Evolutionary conservation across 306 rosid species (phyloP).

Genomic region (apple (Malus domestica)): DNA sequence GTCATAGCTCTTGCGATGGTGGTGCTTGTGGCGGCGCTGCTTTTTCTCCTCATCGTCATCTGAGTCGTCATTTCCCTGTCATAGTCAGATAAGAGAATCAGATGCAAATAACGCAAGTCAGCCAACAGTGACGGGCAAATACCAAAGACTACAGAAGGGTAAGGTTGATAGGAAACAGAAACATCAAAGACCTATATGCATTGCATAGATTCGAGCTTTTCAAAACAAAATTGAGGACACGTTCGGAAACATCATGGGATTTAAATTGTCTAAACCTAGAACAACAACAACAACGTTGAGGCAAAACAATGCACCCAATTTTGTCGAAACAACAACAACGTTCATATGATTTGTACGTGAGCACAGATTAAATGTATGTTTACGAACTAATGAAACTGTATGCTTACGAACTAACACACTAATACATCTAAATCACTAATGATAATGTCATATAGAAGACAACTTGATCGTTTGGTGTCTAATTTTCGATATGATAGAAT

Average conservation of each 20-base stretch:
- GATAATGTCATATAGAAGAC: background rate
- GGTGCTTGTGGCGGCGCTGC: constrained; percentile 49
- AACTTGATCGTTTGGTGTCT: too few species aligned
- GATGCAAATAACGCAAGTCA: background rate
- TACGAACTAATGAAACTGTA: background rate
- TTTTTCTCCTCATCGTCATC: constrained; percentile 58
- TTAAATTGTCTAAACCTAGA: background rate
- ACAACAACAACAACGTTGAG: background rate
- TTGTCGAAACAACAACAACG: too few species aligned
- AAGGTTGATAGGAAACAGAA: background rate
- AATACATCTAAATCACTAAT: background rate
- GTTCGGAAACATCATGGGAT: background rate
- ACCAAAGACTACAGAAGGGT: background rate
- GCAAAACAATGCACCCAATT: background rate
- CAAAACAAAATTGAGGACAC: background rate
- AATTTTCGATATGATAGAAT: too few species aligned
- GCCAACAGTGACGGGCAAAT: background rate
- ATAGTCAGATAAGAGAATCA: constrained; percentile 2
- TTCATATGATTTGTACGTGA: too few species aligned
- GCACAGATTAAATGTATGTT: background rate
- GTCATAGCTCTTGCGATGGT: constrained; percentile 50
- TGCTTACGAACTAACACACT: background rate
- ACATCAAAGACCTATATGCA: background rate
- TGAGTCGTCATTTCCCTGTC: constrained; percentile 45
- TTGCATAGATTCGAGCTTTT: background rate